phyloP scores from a whole-genome alignment of 1,139 yeast species.

The Taphrina flavorubra region DNA sequence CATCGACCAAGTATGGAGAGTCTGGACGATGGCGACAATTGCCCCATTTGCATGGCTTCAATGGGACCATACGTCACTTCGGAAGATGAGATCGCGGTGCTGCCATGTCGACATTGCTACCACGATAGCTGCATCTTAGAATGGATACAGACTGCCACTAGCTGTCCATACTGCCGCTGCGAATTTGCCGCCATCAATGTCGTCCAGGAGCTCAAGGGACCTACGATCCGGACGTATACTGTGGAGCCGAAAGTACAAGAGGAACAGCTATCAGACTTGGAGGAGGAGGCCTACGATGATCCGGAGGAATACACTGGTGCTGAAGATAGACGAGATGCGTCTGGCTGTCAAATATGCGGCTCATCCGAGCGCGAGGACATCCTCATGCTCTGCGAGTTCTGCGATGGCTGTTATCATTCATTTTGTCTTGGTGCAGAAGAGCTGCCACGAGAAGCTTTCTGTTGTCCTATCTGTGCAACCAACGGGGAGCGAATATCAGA shows the following conservation, averaged over 20 bases:
- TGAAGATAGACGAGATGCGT: neutral
- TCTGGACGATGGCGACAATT: conserved; percentile 12
- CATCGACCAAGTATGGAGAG: neutral
- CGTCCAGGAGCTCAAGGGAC: conserved; percentile 14
- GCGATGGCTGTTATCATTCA: conserved; percentile 51
- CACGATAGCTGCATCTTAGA: conserved; percentile 28
- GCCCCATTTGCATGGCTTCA: conserved; percentile 30
- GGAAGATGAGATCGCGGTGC: conserved; percentile 23
- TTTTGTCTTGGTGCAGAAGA: conserved; percentile 50
- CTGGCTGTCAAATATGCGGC: conserved; percentile 50
- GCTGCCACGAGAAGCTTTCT: conserved; percentile 50
- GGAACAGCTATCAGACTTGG: conserved; percentile 12
- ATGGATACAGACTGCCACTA: conserved; percentile 31
- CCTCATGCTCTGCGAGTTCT: conserved; percentile 50
- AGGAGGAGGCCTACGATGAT: conserved; percentile 9
- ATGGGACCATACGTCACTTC: conserved; percentile 13
- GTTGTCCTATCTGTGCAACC: conserved; percentile 50
- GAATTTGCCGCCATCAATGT: conserved; percentile 20
- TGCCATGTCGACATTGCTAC: conserved; percentile 32
- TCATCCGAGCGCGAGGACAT: conserved; percentile 50
- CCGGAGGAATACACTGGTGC: conserved; percentile 10
- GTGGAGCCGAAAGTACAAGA: conserved; percentile 33
- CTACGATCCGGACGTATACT: conserved; percentile 13
- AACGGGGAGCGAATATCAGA: neutral
- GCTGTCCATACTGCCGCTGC: conserved; percentile 38